These are phyloP conservation scores for Camellia japonica DNA, from an alignment of 148 eudicot genomes.

Conservation along the genomic window DNA sequence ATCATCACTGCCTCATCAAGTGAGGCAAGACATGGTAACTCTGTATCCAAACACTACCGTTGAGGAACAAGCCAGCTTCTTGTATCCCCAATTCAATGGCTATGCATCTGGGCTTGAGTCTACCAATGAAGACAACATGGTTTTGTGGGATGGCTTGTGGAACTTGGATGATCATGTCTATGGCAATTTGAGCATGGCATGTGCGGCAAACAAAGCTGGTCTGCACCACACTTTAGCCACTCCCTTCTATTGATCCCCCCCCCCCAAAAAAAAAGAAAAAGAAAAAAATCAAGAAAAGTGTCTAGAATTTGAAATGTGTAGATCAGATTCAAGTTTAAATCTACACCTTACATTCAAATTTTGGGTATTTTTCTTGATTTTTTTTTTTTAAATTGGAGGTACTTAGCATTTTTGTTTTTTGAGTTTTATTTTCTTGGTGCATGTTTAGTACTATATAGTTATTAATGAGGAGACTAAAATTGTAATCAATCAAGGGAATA, in stretches of 20 bases:
- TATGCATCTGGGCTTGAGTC: slow-evolving; percentile 29
- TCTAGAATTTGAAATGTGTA: no score
- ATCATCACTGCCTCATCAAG: slow-evolving; percentile 13
- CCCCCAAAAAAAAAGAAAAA: no score
- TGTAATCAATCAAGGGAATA: background rate
- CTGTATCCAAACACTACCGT: slow-evolving; percentile 26
- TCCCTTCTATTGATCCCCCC: slow-evolving; percentile 8
- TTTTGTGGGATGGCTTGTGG: slow-evolving; percentile 60
- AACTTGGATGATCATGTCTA: slow-evolving; percentile 49
- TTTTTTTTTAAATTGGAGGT: no score
- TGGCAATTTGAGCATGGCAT: slow-evolving; percentile 25
- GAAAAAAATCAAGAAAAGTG: no score
- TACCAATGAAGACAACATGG: slow-evolving; percentile 34
- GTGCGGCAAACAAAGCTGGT: slow-evolving; percentile 36
- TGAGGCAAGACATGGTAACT: slow-evolving; percentile 26
- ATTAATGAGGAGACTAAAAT: background rate
- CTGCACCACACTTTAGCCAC: slow-evolving; percentile 25
- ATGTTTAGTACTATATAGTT: background rate
- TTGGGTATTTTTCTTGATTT: no score
- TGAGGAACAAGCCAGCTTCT: slow-evolving; percentile 32
- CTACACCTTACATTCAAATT: no score
- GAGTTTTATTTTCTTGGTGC: background rate
- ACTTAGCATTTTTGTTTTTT: background rate
- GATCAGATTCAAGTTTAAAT: no score
- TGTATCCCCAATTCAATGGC: slow-evolving; percentile 24